phyloP scores from a whole-genome alignment of 2,329 filamentous ascomycete genomes.

The Juglanconis juglandina region DNA sequence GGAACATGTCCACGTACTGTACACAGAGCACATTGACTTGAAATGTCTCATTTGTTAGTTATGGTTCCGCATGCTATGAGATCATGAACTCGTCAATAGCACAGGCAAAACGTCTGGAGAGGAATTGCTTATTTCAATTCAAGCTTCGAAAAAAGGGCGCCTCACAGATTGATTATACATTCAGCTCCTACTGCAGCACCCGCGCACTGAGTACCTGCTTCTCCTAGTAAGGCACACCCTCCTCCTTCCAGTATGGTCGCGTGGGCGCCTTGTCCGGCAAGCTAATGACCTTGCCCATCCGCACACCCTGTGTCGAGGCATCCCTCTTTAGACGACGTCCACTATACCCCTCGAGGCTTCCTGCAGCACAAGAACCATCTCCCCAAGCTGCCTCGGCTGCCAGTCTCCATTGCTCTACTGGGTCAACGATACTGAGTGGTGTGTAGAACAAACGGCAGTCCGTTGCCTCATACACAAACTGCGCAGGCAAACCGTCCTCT shows the following conservation, averaged over 20 bases:
- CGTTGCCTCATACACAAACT: constrained; percentile 45
- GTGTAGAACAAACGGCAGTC: constrained; percentile 54
- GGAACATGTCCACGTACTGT: no score
- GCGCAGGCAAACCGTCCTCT: constrained; percentile 40
- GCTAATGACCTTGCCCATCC: constrained; percentile 7
- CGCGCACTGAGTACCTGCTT: no score
- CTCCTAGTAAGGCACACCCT: constrained; percentile 3
- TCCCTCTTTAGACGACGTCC: constrained; percentile 5
- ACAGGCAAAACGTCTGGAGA: no score
- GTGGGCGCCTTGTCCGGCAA: constrained; percentile 6
- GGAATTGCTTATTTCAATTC: no score
- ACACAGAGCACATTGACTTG: no score
- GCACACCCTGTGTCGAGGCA: background rate
- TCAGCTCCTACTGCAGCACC: no score
- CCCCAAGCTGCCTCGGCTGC: constrained; percentile 36
- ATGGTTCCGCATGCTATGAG: no score
- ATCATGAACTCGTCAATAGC: no score
- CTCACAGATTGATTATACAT: no score
- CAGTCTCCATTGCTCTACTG: constrained; percentile 44
- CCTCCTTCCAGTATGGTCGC: background rate
- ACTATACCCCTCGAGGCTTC: background rate
- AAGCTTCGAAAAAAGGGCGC: no score
- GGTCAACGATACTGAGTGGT: constrained; percentile 43
- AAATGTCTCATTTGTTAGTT: no score
- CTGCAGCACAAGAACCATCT: background rate